Percentiles rank a stretch among this genome's conserved stretches.
Conservation (phyloP, 331 rosid species). For the Quercus lobata region DNA sequence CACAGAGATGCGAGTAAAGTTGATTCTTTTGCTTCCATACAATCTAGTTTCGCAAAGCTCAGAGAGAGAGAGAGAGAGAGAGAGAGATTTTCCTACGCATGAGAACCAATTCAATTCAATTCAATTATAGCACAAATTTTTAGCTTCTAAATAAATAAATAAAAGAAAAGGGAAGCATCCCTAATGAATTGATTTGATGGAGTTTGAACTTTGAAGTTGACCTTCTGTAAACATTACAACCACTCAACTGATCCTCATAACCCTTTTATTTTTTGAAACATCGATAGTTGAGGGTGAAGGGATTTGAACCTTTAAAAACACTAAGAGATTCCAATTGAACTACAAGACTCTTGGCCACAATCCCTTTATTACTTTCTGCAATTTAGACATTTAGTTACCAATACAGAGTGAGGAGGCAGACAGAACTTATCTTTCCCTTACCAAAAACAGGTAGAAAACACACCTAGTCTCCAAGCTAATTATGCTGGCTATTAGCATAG, state of each 20-base stretch:
- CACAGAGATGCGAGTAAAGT: no score
- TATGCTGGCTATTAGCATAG: constrained; percentile 23
- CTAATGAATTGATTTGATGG: background rate
- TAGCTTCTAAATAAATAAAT: background rate
- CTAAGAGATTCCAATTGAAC: no score
- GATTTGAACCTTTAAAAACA: no score
- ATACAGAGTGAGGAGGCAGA: constrained; percentile 14
- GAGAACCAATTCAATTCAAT: background rate
- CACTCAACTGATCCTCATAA: constrained; percentile 10
- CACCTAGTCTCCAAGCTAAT: constrained; percentile 13
- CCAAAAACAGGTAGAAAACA: background rate
- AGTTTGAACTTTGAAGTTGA: background rate
- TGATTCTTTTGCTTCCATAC: no score
- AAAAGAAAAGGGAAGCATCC: background rate
- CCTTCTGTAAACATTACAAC: background rate
- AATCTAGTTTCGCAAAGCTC: no score
- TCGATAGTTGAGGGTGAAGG: no score
- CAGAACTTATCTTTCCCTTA: constrained; percentile 16
- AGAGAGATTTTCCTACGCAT: background rate
- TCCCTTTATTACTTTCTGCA: constrained; percentile 18
- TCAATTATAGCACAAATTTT: background rate
- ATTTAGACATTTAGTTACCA: background rate
- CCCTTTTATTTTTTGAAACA: no score
- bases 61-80: no score
- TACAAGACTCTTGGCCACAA: no score